Conservation (phyloP, 257 asterid genomes). For the Lavandula angustifolia region DNA sequence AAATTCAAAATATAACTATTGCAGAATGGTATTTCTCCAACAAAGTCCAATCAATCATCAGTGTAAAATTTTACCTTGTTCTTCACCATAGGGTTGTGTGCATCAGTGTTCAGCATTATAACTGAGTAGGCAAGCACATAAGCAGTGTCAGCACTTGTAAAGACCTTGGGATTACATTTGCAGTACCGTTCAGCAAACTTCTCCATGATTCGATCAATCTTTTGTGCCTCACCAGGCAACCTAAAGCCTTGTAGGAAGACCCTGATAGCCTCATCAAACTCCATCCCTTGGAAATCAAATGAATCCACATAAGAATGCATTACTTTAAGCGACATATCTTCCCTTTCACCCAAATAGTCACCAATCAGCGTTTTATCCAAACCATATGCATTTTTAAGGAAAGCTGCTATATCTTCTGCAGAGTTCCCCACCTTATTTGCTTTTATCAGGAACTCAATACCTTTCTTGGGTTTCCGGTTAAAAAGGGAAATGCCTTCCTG, state of each 20-base stretch:
- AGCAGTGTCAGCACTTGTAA: conserved; percentile 97
- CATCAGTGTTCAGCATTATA: conserved; percentile 94
- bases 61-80: conserved; percentile 68
- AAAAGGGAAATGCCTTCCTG: conserved; percentile 99
- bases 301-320: conserved; percentile 99
- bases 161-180: conserved; percentile 85
- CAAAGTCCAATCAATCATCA: conserved; percentile 25
- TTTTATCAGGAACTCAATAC: conserved; percentile 87
- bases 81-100: conserved; percentile 97
- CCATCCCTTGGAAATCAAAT: conserved; percentile 88
- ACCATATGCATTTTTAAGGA: conserved; percentile 86
- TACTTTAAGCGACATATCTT: conserved; percentile 86
- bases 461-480: conserved; percentile 95
- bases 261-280: conserved; percentile 97
- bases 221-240: conserved; percentile 99
- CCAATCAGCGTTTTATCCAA: conserved; percentile 89
- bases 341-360: conserved; percentile 99
- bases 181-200: conserved; percentile 96
- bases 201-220: conserved; percentile 98
- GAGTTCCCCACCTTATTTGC: conserved; percentile 93
- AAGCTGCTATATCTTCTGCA: conserved; percentile 85
- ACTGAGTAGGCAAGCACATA: conserved; percentile 98
- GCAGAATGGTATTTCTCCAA: conserved; percentile 18
- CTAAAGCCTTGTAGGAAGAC: conserved; percentile 87
- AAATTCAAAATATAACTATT: conserved; percentile 24